Evolutionary conservation across 208 protist species (phyloP).

Genomic region (Wallacemonas sp.): DNA sequence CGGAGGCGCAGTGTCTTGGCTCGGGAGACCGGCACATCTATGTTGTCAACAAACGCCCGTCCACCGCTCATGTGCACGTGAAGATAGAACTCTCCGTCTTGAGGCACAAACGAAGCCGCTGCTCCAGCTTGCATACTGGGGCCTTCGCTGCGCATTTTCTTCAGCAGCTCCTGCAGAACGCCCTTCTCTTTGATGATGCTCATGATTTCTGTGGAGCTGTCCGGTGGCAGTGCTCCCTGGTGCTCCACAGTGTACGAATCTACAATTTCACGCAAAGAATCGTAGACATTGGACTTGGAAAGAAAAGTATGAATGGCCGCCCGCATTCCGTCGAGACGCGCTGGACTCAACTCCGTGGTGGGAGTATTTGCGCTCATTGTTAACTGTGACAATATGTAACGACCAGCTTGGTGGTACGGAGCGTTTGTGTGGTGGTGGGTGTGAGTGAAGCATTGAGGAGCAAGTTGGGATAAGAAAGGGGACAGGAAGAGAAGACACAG

Average conservation of each 20-base stretch:
- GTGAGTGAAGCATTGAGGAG: too few relatives aligned
- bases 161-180: constrained; percentile 73
- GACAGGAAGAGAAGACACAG: too few relatives aligned
- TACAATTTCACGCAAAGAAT: constrained; percentile 87
- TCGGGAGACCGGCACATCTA: constrained; percentile 48
- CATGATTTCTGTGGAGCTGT: constrained; percentile 77
- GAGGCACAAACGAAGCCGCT: constrained; percentile 17
- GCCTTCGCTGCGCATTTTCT: constrained; percentile 24
- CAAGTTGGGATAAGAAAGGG: too few relatives aligned
- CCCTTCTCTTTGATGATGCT: constrained; percentile 83
- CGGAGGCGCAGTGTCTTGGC: constrained; percentile 51
- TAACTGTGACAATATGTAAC: too few relatives aligned
- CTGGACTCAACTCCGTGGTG: constrained; percentile 24
- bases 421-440: too few relatives aligned
- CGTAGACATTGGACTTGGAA: constrained; percentile 80
- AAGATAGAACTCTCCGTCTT: constrained; percentile 64
- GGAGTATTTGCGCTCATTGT: constrained; percentile 5
- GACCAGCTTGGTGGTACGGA: too few relatives aligned
- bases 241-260: constrained; percentile 82
- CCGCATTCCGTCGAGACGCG: constrained; percentile 73
- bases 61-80: constrained; percentile 79
- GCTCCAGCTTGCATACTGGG: background rate
- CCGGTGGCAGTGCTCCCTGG: constrained; percentile 26
- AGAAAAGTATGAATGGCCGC: constrained; percentile 83
- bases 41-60: constrained; percentile 91